phyloP scores from a whole-genome alignment of 768 basidiomycete genomes.

The Suillus occidentalis region DNA sequence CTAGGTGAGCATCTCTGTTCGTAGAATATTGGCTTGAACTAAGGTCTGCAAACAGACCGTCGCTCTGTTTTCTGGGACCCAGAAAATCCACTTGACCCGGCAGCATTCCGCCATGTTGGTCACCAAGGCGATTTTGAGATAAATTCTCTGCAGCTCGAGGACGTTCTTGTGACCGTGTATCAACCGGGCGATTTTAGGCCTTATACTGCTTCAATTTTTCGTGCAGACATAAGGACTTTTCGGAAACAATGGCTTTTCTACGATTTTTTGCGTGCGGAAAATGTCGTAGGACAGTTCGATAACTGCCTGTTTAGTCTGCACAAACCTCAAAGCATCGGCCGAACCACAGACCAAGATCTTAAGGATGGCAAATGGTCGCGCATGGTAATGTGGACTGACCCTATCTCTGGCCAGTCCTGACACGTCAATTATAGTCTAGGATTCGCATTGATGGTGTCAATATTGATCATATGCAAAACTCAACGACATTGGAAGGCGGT shows the following conservation, averaged over 20 bases:
- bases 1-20: conserved; percentile 55
- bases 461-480: conserved; percentile 90
- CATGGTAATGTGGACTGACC: conserved; percentile 62
- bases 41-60: conserved; percentile 57
- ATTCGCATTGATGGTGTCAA: conserved; percentile 96
- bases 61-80: conserved; percentile 86
- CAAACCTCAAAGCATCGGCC: conserved; percentile 91
- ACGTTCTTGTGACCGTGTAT: conserved; percentile 90
- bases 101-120: conserved; percentile 71
- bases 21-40: not conserved
- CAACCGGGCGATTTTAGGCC: conserved; percentile 93
- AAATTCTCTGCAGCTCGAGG: conserved; percentile 86
- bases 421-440: conserved; percentile 60
- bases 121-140: conserved; percentile 89
- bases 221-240: conserved; percentile 80
- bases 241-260: conserved; percentile 96
- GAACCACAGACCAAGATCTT: conserved; percentile 83
- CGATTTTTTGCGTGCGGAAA: conserved; percentile 87
- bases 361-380: conserved; percentile 83
- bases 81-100: conserved; percentile 77
- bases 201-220: conserved; percentile 89
- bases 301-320: conserved; percentile 97
- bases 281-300: conserved; percentile 96
- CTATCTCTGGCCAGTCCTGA: conserved; percentile 1
- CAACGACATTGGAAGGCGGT: conserved; percentile 70